Base-by-base conservation (phyloP, 345 rosid genomes). In the Eucalyptus cloeziana region DNA sequence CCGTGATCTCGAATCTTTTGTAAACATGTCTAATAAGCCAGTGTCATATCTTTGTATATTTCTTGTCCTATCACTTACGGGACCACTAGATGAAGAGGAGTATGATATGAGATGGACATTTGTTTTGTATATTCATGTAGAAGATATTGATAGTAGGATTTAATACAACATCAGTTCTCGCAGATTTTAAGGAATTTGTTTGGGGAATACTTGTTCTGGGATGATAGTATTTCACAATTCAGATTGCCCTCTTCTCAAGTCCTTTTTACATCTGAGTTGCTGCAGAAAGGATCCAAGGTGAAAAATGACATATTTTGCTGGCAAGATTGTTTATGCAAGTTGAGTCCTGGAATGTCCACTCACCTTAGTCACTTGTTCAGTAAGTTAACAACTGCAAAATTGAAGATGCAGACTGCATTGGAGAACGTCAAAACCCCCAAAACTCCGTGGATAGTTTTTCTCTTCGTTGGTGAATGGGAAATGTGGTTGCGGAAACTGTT, bases 11-110 rank as follows among this genome's bases (percentile, higher is more conserved):
- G 62, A 24, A 56, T 56, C 62, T 56, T 56, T 10, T 56, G 21
- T 22, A 24, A 4, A 24, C 80, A 69, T 31, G 33, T 22, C 43
- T 33, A 69, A 17, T 69, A 69, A 37, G 45, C 24, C 24, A 16
- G 80, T 17, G 43, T 33, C 44, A 33, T 69, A 19, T 33, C 13
- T 69, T 33, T 69, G 80, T 33, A 69, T 17, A 21, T 69, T 69
- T 31, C 43, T 69, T 69, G 44, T 16, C 24, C 80, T 5, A 94
- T 96, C 86, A 93, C 98, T 16, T 91, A 93, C 21, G 90, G 93
- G 13, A 88, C 86, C 54, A 96, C 96, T 16, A 90, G 96, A 88
- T 95, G 93, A 96, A 91, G 85, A 76, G 86, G 51, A 76, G n/a
- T 49, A 10, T 49, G 33, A 25, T 86, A n/a, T 86, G 87, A 49